These are phyloP conservation scores for Fusarium duplospermum DNA, from an alignment of 2,329 filamentous ascomycete genomes.

Conservation along the genomic window DNA sequence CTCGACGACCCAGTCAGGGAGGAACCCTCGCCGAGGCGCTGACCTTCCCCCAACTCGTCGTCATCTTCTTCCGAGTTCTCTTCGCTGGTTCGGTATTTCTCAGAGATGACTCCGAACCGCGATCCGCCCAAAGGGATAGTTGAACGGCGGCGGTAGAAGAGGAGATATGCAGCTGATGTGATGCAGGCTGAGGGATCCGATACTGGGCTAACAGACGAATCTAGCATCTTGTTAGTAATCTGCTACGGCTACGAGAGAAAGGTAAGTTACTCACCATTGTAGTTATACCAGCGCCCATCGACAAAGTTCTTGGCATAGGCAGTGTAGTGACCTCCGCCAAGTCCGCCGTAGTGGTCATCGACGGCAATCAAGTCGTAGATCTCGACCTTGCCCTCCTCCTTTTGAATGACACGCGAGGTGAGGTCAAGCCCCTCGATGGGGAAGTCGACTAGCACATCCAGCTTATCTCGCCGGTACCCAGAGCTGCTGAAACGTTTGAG, in stretches of 20 bases:
- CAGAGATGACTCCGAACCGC: constrained; percentile 76
- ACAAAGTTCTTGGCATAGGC: constrained; percentile 94
- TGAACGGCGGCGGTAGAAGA: constrained; percentile 94
- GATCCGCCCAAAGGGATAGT: constrained; percentile 81
- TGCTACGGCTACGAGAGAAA: neutral
- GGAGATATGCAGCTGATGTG: constrained; percentile 84
- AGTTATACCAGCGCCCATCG: constrained; percentile 92
- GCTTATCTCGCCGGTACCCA: constrained; percentile 85
- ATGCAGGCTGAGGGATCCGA: constrained; percentile 73
- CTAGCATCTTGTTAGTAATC: constrained; percentile 64
- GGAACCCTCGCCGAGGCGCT: constrained; percentile 84
- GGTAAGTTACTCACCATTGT: constrained; percentile 78
- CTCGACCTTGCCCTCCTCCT: constrained; percentile 83
- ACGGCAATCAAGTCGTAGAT: constrained; percentile 95
- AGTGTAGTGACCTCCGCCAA: constrained; percentile 96
- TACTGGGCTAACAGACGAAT: constrained; percentile 76
- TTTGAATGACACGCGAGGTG: constrained; percentile 80
- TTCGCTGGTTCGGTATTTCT: constrained; percentile 67
- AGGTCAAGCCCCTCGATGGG: constrained; percentile 90
- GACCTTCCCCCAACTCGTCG: constrained; percentile 78
- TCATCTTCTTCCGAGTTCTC: constrained; percentile 60
- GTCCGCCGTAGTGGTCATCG: constrained; percentile 93
- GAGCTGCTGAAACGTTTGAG: constrained; percentile 94
- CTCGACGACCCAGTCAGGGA: constrained; percentile 93
- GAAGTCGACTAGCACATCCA: constrained; percentile 92